Evolutionary conservation across 1,139 yeast genomes (phyloP), one percentile per base, ranked within the genome.

Genomic region (Yamadazyma triangularis): DNA sequence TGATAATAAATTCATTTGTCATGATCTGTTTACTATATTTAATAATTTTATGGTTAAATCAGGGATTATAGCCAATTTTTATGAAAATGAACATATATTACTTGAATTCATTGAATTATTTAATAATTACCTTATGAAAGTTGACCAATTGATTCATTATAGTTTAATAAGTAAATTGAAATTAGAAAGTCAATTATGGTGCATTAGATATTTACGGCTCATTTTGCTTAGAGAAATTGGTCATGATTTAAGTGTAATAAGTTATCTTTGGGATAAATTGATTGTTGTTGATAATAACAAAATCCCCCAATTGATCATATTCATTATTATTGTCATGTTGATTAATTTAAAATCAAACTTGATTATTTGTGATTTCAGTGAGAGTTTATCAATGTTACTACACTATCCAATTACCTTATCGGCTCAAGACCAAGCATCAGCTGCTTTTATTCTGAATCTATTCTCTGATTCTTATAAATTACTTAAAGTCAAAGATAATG

Each of bases 161-260:
- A 65, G 53, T 31, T 47, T 68, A 28, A 50, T 72, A 14, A 60
- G 62, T 21, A 77, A 70, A 41, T 59, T 77, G 34, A 65, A 62
- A 33, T 52, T 78, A 4, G 83, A 78, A 36, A 69, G 81, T 7
- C 77, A 79, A 35, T 60, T 81, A 21, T 81, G 88, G 88, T 59
- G 79, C 13, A 75, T 81, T 18, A 54, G 88, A 33, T 81, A 79
- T 64, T 70, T 77, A 12, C 57, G 88, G 29, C 53, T 81, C 25
- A 38, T 80, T 1, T 59, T 80, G 21, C 51, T 77, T 9, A 55
- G 89, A 35, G 89, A 81, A 43, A 47, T 81, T 21, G 82, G 82
- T 1, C 51, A 51, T 27, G 63, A 64, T 32, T 41, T 70, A 28
- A 60, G 61, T 3, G 56, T 64, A 23, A 61, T 74, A 0, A 55